Base-by-base conservation (phyloP, 2,329 filamentous ascomycete genomes). In the Epichloe elymi region DNA sequence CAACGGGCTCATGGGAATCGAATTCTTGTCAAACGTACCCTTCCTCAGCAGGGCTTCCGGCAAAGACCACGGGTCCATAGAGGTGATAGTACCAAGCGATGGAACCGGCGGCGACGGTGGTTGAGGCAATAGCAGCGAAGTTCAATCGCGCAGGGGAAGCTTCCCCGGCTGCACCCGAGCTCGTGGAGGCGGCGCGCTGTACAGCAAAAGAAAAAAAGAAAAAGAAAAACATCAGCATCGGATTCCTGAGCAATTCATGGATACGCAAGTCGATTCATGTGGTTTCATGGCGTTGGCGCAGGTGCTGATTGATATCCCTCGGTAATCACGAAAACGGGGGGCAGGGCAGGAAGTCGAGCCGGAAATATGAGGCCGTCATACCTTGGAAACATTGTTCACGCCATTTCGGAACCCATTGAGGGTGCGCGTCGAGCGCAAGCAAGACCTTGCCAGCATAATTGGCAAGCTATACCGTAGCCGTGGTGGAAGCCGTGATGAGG, bases 41-140 rank as follows among this genome's bases (percentile, higher is more conserved):
- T 82, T 98, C 93, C 78, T 98, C 93, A 65, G 86, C 86, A 58
- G 88, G 89, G 62, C 91, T 90, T 83, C 86, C 86, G 62, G 93
- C 93, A 71, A 88, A 81, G 56, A 87, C 85, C 63, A 86, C 83
- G 63, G 87, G 82, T 65, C 90, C 93, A 72, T 95, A 97, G 62
- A 95, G 83, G 73, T 95, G 88, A 72, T 91, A 95, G 76, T 96
- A 97, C 89, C 90, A 97, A 62, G 88, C 90, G 65, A 91, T 83
- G 60, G 91, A 91, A 63, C 89, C 90, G 71, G 88, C 76, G 63
- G 91, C 88, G 66, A 89, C 79, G 63, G 85, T 82, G 62, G 89
- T 95, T 62, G 93, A 90, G 67, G 86, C 87, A 64, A 82, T 80
- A 66, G 88, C 88, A 67, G 90, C 86, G 63, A 90, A 77, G 73